Evolutionary conservation across 371 early-diverging fungal species (phyloP).

Genomic region (Smittium mucronatum): DNA sequence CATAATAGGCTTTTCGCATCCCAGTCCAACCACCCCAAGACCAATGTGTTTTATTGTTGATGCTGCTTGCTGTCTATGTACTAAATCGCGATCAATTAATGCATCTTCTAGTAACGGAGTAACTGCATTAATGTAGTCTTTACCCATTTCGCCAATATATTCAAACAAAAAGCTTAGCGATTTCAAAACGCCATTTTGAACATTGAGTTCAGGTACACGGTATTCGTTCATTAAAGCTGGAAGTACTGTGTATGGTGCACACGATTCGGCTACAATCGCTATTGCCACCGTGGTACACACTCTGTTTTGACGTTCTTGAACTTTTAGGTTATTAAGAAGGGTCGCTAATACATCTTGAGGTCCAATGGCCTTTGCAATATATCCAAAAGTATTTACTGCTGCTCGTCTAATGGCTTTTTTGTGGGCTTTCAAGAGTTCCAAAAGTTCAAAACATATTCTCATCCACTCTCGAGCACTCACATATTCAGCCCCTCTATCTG

Average conservation of each 20-base stretch:
- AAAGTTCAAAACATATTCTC: slow-evolving; percentile 94
- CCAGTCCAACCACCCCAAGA: slow-evolving; percentile 77
- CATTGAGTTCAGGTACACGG: slow-evolving; percentile 92
- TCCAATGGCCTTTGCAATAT: slow-evolving; percentile 97
- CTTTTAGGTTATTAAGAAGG: slow-evolving; percentile 90
- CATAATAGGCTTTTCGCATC: slow-evolving; percentile 83
- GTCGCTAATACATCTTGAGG: slow-evolving; percentile 98
- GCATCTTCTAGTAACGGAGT: slow-evolving; percentile 94
- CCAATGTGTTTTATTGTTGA: slow-evolving; percentile 87
- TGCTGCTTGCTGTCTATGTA: slow-evolving; percentile 94
- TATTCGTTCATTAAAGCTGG: slow-evolving; percentile 98
- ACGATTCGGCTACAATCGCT: slow-evolving; percentile 88
- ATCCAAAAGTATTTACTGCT: slow-evolving; percentile 93
- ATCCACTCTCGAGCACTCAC: slow-evolving; percentile 98
- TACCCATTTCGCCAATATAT: slow-evolving; percentile 94
- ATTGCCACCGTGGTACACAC: slow-evolving; percentile 97
- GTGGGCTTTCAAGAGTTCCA: slow-evolving; percentile 92
- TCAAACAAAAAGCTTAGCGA: slow-evolving; percentile 91
- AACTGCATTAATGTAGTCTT: slow-evolving; percentile 90
- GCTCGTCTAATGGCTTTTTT: slow-evolving; percentile 91
- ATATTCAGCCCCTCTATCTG: slow-evolving; percentile 94
- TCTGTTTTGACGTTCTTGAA: slow-evolving; percentile 96
- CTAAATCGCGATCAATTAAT: slow-evolving; percentile 91
- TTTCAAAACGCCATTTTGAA: slow-evolving; percentile 96
- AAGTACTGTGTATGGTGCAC: slow-evolving; percentile 93